Percentiles rank a stretch among this genome's conserved stretches.
Evolutionary conservation across 139 green algal genomes (phyloP).

Genomic region (Tetraselmis striata): DNA sequence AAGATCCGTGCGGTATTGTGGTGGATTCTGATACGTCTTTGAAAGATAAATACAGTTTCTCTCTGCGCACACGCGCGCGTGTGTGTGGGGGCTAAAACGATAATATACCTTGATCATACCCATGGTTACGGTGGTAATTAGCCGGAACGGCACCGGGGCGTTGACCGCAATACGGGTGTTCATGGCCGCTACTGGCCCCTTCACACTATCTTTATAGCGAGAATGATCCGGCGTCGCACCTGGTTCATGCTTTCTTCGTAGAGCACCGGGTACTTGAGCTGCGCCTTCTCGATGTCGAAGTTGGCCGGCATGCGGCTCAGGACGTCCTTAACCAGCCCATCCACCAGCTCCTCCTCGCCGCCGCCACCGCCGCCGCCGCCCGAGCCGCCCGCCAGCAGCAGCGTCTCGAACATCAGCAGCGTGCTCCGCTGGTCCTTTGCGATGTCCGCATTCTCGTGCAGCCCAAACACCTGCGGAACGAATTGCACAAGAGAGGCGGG

Average conservation of each 20-base stretch:
- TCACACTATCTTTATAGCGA: no score
- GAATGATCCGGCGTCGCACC: no score
- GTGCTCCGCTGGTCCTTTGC: slow-evolving; percentile 54
- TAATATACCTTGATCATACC: no score
- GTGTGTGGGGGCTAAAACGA: no score
- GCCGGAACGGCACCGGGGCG: no score
- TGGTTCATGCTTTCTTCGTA: slow-evolving; percentile 82
- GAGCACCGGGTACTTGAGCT: slow-evolving; percentile 50
- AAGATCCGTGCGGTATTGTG: no score
- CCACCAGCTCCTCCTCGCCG: slow-evolving; percentile 31
- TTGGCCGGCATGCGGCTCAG: slow-evolving; percentile 24
- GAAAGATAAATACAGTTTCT: no score
- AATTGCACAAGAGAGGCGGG: neutral
- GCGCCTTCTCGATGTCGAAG: slow-evolving; percentile 51
- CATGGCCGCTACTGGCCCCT: no score
- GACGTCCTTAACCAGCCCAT: slow-evolving; percentile 33
- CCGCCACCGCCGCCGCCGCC: slow-evolving; percentile 2
- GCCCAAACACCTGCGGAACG: slow-evolving; percentile 39
- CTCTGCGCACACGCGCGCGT: no score
- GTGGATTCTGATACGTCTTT: no score
- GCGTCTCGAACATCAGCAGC: slow-evolving; percentile 19
- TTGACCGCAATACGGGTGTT: no score
- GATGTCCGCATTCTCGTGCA: slow-evolving; percentile 75
- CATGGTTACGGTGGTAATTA: no score
- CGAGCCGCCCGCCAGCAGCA: slow-evolving; percentile 24